Evolutionary conservation across 1,284 basidiomycete species (phyloP), one percentile per base, ranked within the genome.

Genomic region (Ceratorhiza oryzae-sativae): DNA sequence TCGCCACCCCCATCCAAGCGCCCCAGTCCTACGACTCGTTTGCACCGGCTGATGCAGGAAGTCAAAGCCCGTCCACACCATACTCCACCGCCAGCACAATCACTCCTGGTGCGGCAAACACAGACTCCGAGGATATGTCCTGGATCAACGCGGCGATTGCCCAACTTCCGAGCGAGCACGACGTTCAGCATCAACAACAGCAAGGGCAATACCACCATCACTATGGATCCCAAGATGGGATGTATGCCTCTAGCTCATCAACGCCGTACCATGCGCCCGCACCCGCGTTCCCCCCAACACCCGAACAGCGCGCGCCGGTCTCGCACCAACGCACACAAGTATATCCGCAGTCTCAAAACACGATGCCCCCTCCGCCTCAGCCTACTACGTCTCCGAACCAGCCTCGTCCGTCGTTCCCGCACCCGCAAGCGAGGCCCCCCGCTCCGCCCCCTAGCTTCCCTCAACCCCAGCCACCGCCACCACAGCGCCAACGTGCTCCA

Each of bases 131-230:
- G 36, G 65, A 68, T 30, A 68, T 68, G 65, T 68, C 65, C 25
- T 68, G 65, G 65, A 42, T 68, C 51, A 68, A 68, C 53, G 65
- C 65, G 1, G 65, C 65, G 41, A 53, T 68, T 15, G 65, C 65
- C 30, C 65, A 68, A 36, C 65, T 68, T 45, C 65, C 65, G 41
- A 68, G 65, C 41, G 65, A 68, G 27, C 65, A 68, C 34, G 65
- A 68, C 39, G 53, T 53, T 18, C 41, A 39, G 23, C 56, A 53
- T 6, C 58, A 55, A 15, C 51, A 60, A 23, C 39, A 42, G n/a
- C 18, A 15, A 18, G 20, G 25, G 20, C 53, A 70, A 32, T 58
- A 56, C 15, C 48, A 34, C 27, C 51, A 51, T 4, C 49, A 30
- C 1, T 36, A 70, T 32, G 65, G 51, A 15, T 56, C 65, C n/a